Percentiles rank a stretch among this genome's conserved stretches.
phyloP scores from a whole-genome alignment of 176 grass and related monocot genomes.

The barley (Hordeum vulgare) region MorexV3_pseudomolecules_assembly NC_058524.1:14814156-14814655 shows the following conservation, averaged over 20 bases:
- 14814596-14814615: conserved; percentile 4
- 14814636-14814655: conserved; percentile 83
- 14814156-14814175: conserved; percentile 18
- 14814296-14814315: conserved; percentile 18
- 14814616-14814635: conserved; percentile 72
- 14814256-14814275: background rate
- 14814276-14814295: conserved; percentile 25
- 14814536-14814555: background rate
- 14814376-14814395: conserved; percentile 56
- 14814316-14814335: conserved; percentile 63
- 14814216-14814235: background rate
- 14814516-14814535: conserved; percentile 36
- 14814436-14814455: conserved; percentile 91
- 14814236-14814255: conserved; percentile 7
- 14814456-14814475: conserved; percentile 63
- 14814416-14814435: conserved; percentile 89
- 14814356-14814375: conserved; percentile 94
- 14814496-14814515: conserved; percentile 72
- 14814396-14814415: conserved; percentile 65
- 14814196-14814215: background rate
- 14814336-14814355: conserved; percentile 88
- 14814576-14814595: background rate
- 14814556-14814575: background rate
- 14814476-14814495: conserved; percentile 73
- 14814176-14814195: conserved; percentile 15